phyloP scores from a whole-genome alignment of 139 green algal species.

The Mesotaenium endlicherianum region DNA sequence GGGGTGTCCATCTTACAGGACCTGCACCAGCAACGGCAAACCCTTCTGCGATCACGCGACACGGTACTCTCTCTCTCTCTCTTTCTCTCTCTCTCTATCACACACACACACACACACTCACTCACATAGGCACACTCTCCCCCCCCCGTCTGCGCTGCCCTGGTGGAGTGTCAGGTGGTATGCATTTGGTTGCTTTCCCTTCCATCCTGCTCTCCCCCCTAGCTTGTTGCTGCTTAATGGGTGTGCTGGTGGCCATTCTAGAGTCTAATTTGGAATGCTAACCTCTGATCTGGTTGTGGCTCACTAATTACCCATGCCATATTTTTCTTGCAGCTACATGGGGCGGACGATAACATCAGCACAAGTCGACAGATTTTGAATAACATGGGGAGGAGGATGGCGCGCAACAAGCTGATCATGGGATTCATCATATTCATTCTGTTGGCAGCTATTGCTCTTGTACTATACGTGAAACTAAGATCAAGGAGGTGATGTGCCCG shows the following conservation, averaged over 20 bases:
- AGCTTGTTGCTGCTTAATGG: not conserved
- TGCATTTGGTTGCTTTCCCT: not conserved
- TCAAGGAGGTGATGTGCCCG: not conserved
- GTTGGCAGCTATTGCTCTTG: conserved; percentile 43
- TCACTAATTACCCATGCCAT: not conserved
- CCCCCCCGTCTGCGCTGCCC: not conserved
- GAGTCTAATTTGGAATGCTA: not conserved
- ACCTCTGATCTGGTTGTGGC: not conserved
- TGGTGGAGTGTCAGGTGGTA: not conserved
- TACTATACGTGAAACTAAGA: conserved; percentile 48
- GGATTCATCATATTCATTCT: conserved; percentile 36
- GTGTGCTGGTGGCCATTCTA: not conserved
- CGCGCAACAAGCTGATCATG: conserved; percentile 81
- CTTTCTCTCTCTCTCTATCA: not conserved
- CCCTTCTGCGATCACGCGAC: conserved; percentile 80
- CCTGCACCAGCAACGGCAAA: conserved; percentile 88
- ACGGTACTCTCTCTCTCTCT: conserved; percentile 48
- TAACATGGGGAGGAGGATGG: conserved; percentile 78
- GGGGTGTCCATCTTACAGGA: conserved; percentile 87
- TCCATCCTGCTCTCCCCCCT: not conserved
- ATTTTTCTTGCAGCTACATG: conserved; percentile 61
- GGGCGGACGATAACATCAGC: conserved; percentile 87
- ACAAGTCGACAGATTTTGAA: conserved; percentile 77
- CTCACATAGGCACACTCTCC: not conserved
- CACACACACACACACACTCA: not conserved